Base-by-base conservation (phyloP, 768 basidiomycete species). In the Cystoderma amianthinum region DNA sequence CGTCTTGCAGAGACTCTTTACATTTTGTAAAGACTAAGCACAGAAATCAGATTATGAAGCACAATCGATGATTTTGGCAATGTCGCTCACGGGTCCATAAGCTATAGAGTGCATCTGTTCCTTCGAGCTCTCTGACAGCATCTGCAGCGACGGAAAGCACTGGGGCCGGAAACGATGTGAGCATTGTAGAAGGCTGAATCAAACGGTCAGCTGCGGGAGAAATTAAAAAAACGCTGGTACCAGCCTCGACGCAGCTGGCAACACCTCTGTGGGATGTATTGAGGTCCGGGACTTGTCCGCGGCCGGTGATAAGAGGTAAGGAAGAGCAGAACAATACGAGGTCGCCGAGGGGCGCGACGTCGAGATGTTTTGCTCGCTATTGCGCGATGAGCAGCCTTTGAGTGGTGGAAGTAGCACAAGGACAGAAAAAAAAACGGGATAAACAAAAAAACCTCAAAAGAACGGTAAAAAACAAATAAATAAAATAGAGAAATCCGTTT, bases 21-120 rank as follows among this genome's bases (percentile, higher is more conserved):
- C 84, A 89, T 58, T 88, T 87, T 39, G 85, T 78, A 53, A 93
- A 90, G 5, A 93, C 90, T 89, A 50, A 37, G 41, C 41, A 30
- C 35, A 13, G 21, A 24, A 18, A 30, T 33, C 22, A 40, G 23
- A n/a, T 28, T 6, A 20, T 32, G n/a, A 22, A 37, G 12, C 22
- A 7, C 1, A 24, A 39, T 36, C 16, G 39, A 38, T 41, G 41
- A 44, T 36, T 12, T 15, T 10, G 32, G 28, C 25, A 43, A 40
- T 37, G 36, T 16, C 18, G 71, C 70, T 54, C 48, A 88, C 87
- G 62, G 44, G 72, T 74, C 83, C 82, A 88, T 19, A 88, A 75
- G 39, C 74, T 63, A 37, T 65, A 74, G 37, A 87, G 65, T 20
- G 82, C 80, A 38, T 85, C 81, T 32, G 72, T 65, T 38, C 82